These are phyloP conservation scores for Exophiala phaeomuriformis DNA, from an alignment of 2,329 filamentous ascomycete genomes.

Conservation along the genomic window DNA sequence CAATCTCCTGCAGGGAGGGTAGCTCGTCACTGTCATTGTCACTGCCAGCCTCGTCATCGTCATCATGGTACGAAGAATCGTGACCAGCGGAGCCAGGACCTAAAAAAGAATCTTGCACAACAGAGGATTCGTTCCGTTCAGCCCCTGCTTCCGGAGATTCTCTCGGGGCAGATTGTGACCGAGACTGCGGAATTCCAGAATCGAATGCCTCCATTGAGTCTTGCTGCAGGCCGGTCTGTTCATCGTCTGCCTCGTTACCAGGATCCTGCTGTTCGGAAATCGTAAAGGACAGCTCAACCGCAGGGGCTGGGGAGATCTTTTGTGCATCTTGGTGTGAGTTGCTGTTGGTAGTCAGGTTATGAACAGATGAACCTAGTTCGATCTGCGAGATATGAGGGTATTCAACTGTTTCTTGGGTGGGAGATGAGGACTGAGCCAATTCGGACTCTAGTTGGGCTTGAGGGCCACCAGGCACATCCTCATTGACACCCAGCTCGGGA, in stretches of 20 bases:
- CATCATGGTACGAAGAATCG: conserved; percentile 21
- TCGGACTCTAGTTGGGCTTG: not conserved
- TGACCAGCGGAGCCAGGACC: conserved; percentile 21
- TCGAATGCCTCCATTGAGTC: not conserved
- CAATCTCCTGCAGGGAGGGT: conserved; percentile 20
- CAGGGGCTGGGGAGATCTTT: conserved; percentile 16
- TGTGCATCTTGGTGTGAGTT: conserved; percentile 27
- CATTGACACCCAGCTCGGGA: conserved; percentile 3
- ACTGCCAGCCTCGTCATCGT: conserved; percentile 11
- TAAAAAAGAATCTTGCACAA: conserved; percentile 19
- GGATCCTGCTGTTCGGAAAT: conserved; percentile 2
- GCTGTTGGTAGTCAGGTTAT: conserved; percentile 12
- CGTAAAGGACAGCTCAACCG: conserved; percentile 12
- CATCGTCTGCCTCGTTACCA: not conserved
- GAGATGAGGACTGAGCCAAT: conserved; percentile 11
- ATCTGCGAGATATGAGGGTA: conserved; percentile 27
- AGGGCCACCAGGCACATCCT: not conserved
- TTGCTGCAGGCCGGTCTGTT: not conserved
- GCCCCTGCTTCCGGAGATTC: not conserved
- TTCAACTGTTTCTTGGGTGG: conserved; percentile 23
- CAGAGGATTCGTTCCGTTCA: conserved; percentile 1
- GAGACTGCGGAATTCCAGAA: conserved; percentile 17
- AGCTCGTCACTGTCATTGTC: conserved; percentile 20
- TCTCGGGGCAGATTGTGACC: conserved; percentile 1
- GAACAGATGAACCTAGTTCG: conserved; percentile 13